These are phyloP conservation scores for Pharus latifolius DNA, from an alignment of 176 grass and related monocot species.

Conservation along the genomic window DNA sequence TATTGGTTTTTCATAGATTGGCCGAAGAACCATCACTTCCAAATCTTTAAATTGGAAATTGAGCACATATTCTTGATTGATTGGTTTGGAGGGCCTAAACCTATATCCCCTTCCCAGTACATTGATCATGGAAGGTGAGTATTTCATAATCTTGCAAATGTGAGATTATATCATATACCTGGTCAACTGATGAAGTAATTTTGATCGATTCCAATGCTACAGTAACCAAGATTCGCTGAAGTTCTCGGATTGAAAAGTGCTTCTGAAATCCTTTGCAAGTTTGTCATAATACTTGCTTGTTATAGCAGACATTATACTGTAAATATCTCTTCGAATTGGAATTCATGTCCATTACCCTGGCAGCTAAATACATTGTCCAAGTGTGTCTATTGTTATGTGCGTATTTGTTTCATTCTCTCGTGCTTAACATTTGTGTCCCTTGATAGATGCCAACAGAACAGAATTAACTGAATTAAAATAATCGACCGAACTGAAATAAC, in stretches of 20 bases:
- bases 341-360: too few species aligned
- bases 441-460: too few species aligned
- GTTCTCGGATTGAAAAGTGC: not conserved
- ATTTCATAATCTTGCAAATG: not conserved
- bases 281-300: not conserved
- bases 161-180: not conserved
- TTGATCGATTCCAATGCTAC: not conserved
- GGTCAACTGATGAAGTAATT: not conserved
- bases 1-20: conserved; percentile 46
- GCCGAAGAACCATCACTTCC: conserved; percentile 72
- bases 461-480: too few species aligned
- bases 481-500: too few species aligned
- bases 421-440: too few species aligned
- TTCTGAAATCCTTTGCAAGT: not conserved
- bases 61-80: conserved; percentile 87
- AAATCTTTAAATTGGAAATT: conserved; percentile 73
- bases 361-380: not conserved
- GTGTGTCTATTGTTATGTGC: too few species aligned
- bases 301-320: not conserved
- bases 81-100: conserved; percentile 91
- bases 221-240: not conserved
- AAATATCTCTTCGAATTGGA: not conserved
- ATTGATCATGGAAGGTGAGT: conserved; percentile 44
- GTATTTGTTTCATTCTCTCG: too few species aligned
- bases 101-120: conserved; percentile 65